These are phyloP conservation scores for Cercospora canescens DNA, from an alignment of 2,329 filamentous ascomycete genomes.

Conservation along the genomic window DNA sequence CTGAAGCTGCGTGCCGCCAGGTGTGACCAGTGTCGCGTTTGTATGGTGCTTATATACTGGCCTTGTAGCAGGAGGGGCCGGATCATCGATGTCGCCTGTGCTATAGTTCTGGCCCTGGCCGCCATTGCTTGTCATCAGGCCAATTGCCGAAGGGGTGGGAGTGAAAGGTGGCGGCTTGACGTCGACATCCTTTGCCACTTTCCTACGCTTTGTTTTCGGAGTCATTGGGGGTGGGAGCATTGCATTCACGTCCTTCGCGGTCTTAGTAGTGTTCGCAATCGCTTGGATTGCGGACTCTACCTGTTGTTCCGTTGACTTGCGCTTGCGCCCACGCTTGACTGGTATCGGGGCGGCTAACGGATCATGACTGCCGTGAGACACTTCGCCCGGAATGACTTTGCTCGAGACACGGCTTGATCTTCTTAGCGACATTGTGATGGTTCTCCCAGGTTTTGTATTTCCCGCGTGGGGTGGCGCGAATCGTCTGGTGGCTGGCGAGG, in stretches of 20 bases:
- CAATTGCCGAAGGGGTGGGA: slow-evolving; percentile 52
- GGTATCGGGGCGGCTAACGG: slow-evolving; percentile 15
- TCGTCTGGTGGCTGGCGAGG: not conserved
- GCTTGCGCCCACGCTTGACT: slow-evolving; percentile 26
- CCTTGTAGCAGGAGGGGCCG: slow-evolving; percentile 41
- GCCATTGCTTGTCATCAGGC: slow-evolving; percentile 45
- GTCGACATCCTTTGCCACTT: slow-evolving; percentile 23
- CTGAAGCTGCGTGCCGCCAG: slow-evolving; percentile 65
- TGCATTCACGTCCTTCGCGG: slow-evolving; percentile 13
- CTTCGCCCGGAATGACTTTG: slow-evolving; percentile 1
- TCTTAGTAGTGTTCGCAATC: slow-evolving; percentile 14
- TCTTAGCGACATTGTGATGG: slow-evolving; percentile 51
- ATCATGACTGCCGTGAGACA: slow-evolving; percentile 7
- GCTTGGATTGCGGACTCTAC: slow-evolving; percentile 16
- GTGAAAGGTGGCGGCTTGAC: slow-evolving; percentile 42
- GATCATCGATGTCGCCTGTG: slow-evolving; percentile 43
- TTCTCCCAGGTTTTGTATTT: not conserved
- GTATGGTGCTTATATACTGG: slow-evolving; percentile 65
- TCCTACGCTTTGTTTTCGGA: slow-evolving; percentile 31
- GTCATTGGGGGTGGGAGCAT: slow-evolving; percentile 36
- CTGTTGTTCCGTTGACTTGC: slow-evolving; percentile 21
- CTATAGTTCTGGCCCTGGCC: slow-evolving; percentile 36
- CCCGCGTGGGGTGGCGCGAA: not conserved
- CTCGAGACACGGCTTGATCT: slow-evolving; percentile 51
- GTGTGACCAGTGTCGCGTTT: slow-evolving; percentile 71